A percentile compares a stretch with the other conserved stretches of the same genome.
phyloP scores from a whole-genome alignment of 345 rosid species.

The Corchorus olitorius region DNA sequence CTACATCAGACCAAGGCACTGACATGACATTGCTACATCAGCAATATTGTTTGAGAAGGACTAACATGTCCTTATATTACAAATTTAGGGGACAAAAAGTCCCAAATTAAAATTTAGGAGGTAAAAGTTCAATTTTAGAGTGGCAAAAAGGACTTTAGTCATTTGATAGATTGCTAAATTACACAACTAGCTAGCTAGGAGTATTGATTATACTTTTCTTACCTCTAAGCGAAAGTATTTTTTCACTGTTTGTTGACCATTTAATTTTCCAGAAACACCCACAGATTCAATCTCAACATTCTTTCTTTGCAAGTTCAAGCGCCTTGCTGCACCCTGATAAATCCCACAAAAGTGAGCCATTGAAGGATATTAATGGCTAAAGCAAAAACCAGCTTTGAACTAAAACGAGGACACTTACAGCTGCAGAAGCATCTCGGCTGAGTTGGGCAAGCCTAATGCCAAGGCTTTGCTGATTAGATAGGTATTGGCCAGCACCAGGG shows the following conservation, averaged over 20 bases:
- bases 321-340: constrained; percentile 61
- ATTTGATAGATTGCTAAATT: not conserved
- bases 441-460: constrained; percentile 70
- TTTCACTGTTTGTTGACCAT: constrained; percentile 33
- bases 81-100: too few species aligned
- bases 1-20: too few species aligned
- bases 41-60: too few species aligned
- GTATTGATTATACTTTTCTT: not conserved
- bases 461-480: constrained; percentile 69
- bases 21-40: too few species aligned
- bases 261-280: constrained; percentile 41
- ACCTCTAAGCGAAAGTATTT: constrained; percentile 50
- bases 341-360: not conserved
- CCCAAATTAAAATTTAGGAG: too few species aligned
- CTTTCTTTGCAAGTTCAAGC: constrained; percentile 46
- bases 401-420: constrained; percentile 42
- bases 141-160: too few species aligned
- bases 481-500: constrained; percentile 44
- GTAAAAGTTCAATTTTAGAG: too few species aligned
- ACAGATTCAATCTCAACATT: constrained; percentile 53
- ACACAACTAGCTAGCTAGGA: not conserved
- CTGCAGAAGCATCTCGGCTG: constrained; percentile 72
- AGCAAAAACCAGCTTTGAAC: not conserved
- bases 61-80: too few species aligned
- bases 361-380: not conserved